Evolutionary conservation across 768 basidiomycete genomes (phyloP), one percentile per base, ranked within the genome.

Genomic region (Boletellus emodensis): DNA sequence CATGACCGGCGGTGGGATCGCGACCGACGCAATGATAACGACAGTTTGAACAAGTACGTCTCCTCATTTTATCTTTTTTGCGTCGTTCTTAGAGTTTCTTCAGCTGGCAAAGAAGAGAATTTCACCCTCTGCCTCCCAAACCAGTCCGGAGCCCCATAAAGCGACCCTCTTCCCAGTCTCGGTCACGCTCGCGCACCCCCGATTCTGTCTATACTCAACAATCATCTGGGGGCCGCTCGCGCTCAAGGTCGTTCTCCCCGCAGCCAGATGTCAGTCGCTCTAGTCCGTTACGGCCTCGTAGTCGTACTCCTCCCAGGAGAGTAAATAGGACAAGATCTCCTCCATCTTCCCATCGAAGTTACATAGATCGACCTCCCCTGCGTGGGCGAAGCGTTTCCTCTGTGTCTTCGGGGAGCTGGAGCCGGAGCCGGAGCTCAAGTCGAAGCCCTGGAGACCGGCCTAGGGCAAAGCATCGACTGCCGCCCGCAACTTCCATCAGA

Each of bases 11-110:
- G 58, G 11, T 65, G 65, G 60, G 69, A 71, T 49, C 73, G 72
- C 22, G 73, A 72, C 55, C 76, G 76, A 56, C 70, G 74, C 46
- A 70, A 67, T 22, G 84, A 88, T 39, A 85, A 89, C 48, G 75
- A 78, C n/a, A 78, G 76, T 59, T 65, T 83, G 45, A 90, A 90
- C 68, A 90, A 90, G 89, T 91, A 67, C 41, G 83, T 68, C 12
- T 35, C 42, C 18, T 45, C 33, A 51, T 50, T 43, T 48, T 47
- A 30, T 49, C 40, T 35, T 35, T 36, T 46, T 55, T 38, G 44
- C 46, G 32, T 41, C 22, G 8, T 55, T 32, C 48, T 56, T 34
- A 58, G 11, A 10, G 7, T 17, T 49, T 42, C 44, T 57, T 9
- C 57, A 90, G 86, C 59, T 89, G 87, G 87, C 81, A 80, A 40